A percentile compares a stretch with the other conserved stretches of the same genome.
Conservation (phyloP, 768 basidiomycete genomes). For the Lactifluus pinguis region DNA sequence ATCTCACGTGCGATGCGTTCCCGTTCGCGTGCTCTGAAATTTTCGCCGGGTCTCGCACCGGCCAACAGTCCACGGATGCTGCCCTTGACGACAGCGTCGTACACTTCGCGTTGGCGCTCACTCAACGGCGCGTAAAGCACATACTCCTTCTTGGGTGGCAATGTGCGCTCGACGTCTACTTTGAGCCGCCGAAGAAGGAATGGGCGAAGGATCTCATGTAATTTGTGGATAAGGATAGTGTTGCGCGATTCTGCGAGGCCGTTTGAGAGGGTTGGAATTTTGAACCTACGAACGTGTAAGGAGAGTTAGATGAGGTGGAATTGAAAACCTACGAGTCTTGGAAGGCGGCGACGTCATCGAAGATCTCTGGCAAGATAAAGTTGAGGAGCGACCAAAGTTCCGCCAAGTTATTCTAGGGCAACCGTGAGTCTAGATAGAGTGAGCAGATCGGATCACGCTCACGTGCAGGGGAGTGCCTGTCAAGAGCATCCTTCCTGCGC, state of each 20-base stretch:
- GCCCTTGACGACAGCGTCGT: conserved; percentile 69
- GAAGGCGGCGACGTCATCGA: conserved; percentile 81
- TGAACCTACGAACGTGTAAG: conserved; percentile 41
- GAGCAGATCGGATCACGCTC: conserved; percentile 22
- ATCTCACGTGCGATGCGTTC: conserved; percentile 31
- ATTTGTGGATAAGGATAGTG: conserved; percentile 58
- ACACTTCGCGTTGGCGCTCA: conserved; percentile 72
- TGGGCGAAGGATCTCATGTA: conserved; percentile 89
- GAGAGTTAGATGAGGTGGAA: not conserved
- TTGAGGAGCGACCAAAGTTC: conserved; percentile 95
- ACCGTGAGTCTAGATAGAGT: not conserved
- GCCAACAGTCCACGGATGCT: conserved; percentile 52
- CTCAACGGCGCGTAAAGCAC: conserved; percentile 88
- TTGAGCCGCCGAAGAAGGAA: conserved; percentile 91
- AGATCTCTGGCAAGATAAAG: conserved; percentile 91
- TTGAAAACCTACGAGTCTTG: conserved; percentile 62
- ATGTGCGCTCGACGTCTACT: conserved; percentile 66
- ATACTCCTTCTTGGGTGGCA: conserved; percentile 94
- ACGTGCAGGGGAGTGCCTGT: conserved; percentile 97
- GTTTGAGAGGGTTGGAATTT: conserved; percentile 54
- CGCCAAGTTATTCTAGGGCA: conserved; percentile 76
- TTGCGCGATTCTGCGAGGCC: conserved; percentile 50
- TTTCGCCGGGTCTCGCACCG: conserved; percentile 16
- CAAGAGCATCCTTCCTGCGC: conserved; percentile 83
- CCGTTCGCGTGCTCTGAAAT: conserved; percentile 27